Evolutionary conservation across 2,329 filamentous ascomycete species (phyloP), one percentile per base, ranked within the genome.

Genomic region (Trichoderma arundinaceum): DNA sequence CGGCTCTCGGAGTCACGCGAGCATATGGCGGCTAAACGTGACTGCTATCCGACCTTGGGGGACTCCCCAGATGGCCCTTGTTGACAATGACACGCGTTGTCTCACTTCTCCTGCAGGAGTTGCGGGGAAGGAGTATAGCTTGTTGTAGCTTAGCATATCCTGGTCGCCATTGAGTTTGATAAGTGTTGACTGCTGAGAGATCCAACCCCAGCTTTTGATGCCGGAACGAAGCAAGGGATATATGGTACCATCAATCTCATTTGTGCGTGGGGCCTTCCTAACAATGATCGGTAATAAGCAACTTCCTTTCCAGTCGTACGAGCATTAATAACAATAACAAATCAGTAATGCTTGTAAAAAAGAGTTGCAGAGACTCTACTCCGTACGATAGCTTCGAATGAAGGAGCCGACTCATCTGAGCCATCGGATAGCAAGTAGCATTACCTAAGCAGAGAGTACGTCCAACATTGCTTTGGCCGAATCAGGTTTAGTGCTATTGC

Each of bases 401-500:
- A 4, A 28, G 22, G 22, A 28, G 22, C 22, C 22, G 35, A 38
- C 10, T 38, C 33, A 9, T 35, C 10, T 7, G 35, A 38, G 35
- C 10, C 3, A 38, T 38, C 35, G 35, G 35, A 10, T 8, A 38
- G 35, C 35, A 13, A 4, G 7, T 17, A 15, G 15, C 3, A 8
- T 44, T n/a, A 38, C 28, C 13, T 62, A 53, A 53, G 39, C 59
- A 35, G 17, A 6, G 13, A n/a, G 8, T 7, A 7, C 9, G 10
- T 33, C 1, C 0, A 4, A n/a, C n/a, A n/a, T 28, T 28, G 22
- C 22, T 28, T 28, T 28, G 1, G 1, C 4, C 9, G 3, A 3
- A 63, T 12, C 17, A 12, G 32, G 59, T n/a, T 39, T 54, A 63
- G 49, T 39, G 48, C 1, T 38, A 4, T 46, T 63, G 49, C 49